These are phyloP conservation scores for Trichoderma sp. DNA, from an alignment of 2,329 filamentous ascomycete genomes.

Conservation along the genomic window DNA sequence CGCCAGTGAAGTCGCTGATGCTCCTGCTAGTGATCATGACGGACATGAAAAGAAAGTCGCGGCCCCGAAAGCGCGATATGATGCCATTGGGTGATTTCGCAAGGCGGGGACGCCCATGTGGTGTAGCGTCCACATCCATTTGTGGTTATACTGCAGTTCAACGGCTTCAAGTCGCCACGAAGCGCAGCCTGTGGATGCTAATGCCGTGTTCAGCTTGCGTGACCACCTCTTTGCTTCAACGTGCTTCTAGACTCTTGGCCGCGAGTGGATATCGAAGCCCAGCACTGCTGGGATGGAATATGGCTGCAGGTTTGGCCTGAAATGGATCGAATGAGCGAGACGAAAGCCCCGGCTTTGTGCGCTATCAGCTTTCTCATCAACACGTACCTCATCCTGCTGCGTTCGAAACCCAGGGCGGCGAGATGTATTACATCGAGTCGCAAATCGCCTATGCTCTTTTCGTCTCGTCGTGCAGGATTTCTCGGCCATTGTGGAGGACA, in stretches of 20 bases:
- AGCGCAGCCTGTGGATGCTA: constrained; percentile 11
- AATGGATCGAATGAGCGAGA: not conserved
- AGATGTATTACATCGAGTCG: constrained; percentile 1
- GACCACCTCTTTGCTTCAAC: not conserved
- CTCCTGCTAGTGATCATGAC: no score
- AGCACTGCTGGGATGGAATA: not conserved
- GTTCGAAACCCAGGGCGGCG: not conserved
- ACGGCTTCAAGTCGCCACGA: constrained; percentile 6
- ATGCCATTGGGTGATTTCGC: not conserved
- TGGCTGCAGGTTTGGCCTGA: not conserved
- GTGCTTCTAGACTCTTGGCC: not conserved
- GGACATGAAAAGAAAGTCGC: not conserved
- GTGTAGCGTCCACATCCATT: not conserved
- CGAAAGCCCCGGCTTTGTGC: not conserved
- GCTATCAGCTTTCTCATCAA: not conserved
- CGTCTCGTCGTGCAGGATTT: constrained; percentile 8
- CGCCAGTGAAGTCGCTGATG: not conserved
- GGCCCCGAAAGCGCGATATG: constrained; percentile 10
- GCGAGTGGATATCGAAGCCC: not conserved
- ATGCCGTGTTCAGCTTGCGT: constrained; percentile 8
- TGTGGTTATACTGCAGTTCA: not conserved
- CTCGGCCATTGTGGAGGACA: constrained; percentile 1
- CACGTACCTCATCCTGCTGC: not conserved
- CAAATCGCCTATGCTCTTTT: constrained; percentile 20
- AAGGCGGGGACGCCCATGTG: constrained; percentile 3